Base-by-base conservation (phyloP, 768 basidiomycete species). In the Infundibulicybe gibba region DNA sequence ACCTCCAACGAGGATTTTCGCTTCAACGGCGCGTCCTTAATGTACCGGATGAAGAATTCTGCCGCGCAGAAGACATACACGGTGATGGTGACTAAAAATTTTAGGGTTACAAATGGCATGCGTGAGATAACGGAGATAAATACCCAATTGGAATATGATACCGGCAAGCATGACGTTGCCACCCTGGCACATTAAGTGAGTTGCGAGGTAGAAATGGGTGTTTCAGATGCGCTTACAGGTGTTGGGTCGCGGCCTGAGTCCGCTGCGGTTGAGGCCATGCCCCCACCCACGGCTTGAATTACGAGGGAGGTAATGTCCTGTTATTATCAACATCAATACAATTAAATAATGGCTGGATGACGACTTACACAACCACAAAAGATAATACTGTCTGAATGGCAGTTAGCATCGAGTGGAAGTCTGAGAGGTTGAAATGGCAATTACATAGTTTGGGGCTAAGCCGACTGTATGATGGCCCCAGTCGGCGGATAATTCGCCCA, bases 261-360 rank as follows among this genome's bases (percentile, higher is more conserved):
- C 4, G 41, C 47, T 9, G 60, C 68, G 5, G 57, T 53, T 1
- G 71, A 62, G 1, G 81, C 80, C 5, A 65, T 51, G 0, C 69
- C 80, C 25, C 81, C 82, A 40, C 82, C 81, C 13, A 68, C 55
- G 5, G 72, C 81, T 63, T 85, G 83, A 4, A 83, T 64, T 21
- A 77, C 56, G 10, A 84, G 66, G 12, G 79, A 72, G 13, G 76
- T 49, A 31, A 80, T 52, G 54, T 84, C 83, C 63, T 66, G 54
- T 25, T 25, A 25, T 25, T 25, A 8, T 25, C 8, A 25, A n/a
- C n/a, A n/a, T n/a, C n/a, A 25, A 25, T 25, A n/a, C 25, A 25
- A 25, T 25, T 25, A 25, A 25, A 25, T 4, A 25, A 8, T 8
- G 8, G 25, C 25, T 4, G 25, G 8, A 25, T 25, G 25, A 25